These are phyloP conservation scores for Rhizophora mangle DNA, from an alignment of 345 rosid genomes.

Conservation along the genomic window DNA sequence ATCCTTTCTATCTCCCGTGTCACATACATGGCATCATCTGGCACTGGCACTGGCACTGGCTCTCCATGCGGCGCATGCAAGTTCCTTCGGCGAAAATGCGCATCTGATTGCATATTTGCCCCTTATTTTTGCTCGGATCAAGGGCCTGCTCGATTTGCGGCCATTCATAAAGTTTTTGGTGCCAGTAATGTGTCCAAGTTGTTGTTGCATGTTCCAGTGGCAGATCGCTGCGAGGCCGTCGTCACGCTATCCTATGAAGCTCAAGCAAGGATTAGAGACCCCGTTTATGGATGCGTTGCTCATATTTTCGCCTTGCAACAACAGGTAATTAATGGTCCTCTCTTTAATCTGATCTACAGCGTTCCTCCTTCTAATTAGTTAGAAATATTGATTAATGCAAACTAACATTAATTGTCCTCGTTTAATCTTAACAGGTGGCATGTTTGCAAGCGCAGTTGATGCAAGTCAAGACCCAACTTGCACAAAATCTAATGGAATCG, in stretches of 20 bases:
- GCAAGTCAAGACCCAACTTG: slow-evolving; percentile 77
- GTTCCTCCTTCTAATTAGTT: too few species aligned
- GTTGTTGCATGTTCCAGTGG: slow-evolving; percentile 52
- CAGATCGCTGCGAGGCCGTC: slow-evolving; percentile 70
- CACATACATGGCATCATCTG: slow-evolving; percentile 42
- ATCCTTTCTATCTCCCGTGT: background rate
- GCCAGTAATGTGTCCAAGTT: slow-evolving; percentile 73
- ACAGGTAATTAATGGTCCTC: slow-evolving; percentile 36
- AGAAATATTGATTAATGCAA: background rate
- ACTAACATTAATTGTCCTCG: background rate
- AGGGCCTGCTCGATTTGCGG: slow-evolving; percentile 64
- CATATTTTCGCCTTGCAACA: slow-evolving; percentile 70
- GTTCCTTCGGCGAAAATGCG: slow-evolving; percentile 68
- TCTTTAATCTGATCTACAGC: background rate
- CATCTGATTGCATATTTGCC: slow-evolving; percentile 62
- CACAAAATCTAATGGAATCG: slow-evolving; percentile 41
- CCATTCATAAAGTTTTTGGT: slow-evolving; percentile 76
- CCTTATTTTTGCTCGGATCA: slow-evolving; percentile 72
- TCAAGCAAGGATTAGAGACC: slow-evolving; percentile 66
- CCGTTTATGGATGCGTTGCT: slow-evolving; percentile 76
- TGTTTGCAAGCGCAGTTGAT: slow-evolving; percentile 79
- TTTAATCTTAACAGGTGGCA: slow-evolving; percentile 50
- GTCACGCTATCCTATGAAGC: slow-evolving; percentile 73
- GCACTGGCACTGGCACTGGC: slow-evolving; percentile 27
- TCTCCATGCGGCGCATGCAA: slow-evolving; percentile 87